These are phyloP conservation scores for Trypanosoma caninum DNA, from an alignment of 208 protist genomes.

Conservation along the genomic window DNA sequence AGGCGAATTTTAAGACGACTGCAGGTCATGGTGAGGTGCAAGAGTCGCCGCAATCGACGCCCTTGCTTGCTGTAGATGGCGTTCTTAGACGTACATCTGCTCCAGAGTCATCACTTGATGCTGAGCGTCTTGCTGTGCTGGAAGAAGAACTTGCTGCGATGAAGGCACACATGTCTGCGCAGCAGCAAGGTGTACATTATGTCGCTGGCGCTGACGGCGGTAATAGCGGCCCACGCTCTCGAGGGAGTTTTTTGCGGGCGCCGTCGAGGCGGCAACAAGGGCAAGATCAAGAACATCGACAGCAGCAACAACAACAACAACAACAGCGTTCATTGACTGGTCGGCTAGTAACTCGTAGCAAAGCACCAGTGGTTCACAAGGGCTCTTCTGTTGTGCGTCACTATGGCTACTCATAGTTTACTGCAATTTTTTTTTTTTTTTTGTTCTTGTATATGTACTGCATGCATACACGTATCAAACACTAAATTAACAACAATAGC, in stretches of 20 bases:
- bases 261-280: neutral
- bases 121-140: slow-evolving; percentile 28
- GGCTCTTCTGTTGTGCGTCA: slow-evolving; percentile 60
- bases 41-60: neutral
- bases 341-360: neutral
- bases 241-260: too few species aligned
- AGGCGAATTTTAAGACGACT: neutral
- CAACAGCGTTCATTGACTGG: neutral
- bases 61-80: slow-evolving; percentile 10
- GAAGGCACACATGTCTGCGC: slow-evolving; percentile 44
- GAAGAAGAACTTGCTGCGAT: slow-evolving; percentile 72
- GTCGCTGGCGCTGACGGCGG: too few species aligned
- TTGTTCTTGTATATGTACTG: slow-evolving; percentile 2
- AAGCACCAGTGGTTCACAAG: slow-evolving; percentile 37
- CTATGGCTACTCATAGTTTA: slow-evolving; percentile 50
- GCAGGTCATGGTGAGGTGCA: neutral
- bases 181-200: slow-evolving; percentile 13
- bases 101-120: slow-evolving; percentile 6
- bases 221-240: too few species aligned
- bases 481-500: too few species aligned
- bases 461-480: too few species aligned
- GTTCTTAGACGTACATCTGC: neutral
- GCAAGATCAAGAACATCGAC: neutral
- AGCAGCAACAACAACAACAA: slow-evolving; percentile 5
- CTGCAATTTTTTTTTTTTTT: slow-evolving; percentile 7